Base-by-base conservation (phyloP, 208 protist genomes). In the Lotmaria passim region DNA sequence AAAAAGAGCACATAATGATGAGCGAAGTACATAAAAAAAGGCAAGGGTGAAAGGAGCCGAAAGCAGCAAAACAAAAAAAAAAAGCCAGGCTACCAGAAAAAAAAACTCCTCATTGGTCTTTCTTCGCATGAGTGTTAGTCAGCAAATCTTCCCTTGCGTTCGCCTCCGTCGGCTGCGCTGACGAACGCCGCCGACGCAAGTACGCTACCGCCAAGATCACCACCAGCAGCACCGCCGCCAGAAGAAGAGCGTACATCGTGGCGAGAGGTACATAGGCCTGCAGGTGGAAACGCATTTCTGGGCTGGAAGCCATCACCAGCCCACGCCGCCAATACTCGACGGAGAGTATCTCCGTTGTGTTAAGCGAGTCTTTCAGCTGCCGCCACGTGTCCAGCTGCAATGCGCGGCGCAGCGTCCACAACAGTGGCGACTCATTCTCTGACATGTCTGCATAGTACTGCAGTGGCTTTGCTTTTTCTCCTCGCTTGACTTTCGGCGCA, bases 311-410 rank as follows among this genome's bases (percentile, higher is more conserved):
- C 55, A 71, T 30, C n/a, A n/a, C 8, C 41, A 71, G 52, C 38
- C 34, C 39, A 21, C 26, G 36, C 31, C 23, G 26, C 65, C 65
- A 71, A 21, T 46, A 71, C 0, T 12, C 31, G 17, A 36, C 8
- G 23, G 65, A 71, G 19, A n/a, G 7, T 26, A 62, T 53, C 43
- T 63, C 57, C 28, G 57, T 63, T n/a, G 38, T 50, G 39, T 63
- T 63, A 15, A 63, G 24, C 8, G 39, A 28, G 23, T 63, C 28
- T n/a, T 6, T 26, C 24, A 63, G 43, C 57, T 47, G 39, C 10
- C 39, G 39, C 57, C 57, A 63, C 2, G 52, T 61, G 31, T 55
- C n/a, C 41, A 33, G 28, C 41, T 63, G 39, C 11, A 63, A 51
- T 5, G 38, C 41, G 57, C 57, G 57, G 6, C 34, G 57, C 5